Evolutionary conservation across 768 basidiomycete species (phyloP).

Genomic region (Tylopilus sp.): DNA sequence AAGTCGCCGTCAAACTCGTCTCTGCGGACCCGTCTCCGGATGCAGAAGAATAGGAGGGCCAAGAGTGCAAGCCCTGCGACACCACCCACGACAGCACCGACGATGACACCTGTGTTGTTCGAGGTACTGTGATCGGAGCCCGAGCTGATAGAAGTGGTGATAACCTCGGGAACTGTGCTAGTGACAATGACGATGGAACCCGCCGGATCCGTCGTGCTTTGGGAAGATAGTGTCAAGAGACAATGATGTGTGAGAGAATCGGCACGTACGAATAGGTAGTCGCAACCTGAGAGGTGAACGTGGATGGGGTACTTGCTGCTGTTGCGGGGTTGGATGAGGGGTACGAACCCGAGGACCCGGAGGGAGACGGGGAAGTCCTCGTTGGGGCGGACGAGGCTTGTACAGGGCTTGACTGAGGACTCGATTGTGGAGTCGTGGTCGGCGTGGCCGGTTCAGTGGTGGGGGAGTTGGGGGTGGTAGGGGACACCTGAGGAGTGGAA

Average conservation of each 20-base stretch:
- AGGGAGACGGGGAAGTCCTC: not conserved
- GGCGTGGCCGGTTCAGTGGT: not conserved
- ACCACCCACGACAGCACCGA: slow-evolving; percentile 54
- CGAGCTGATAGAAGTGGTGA: slow-evolving; percentile 13
- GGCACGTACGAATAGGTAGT: slow-evolving; percentile 20
- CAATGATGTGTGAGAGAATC: not conserved
- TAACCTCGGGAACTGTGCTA: slow-evolving; percentile 9
- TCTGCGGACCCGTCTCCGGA: slow-evolving; percentile 21
- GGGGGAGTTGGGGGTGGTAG: slow-evolving; percentile 1
- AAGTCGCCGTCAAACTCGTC: slow-evolving; percentile 51
- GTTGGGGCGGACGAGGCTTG: not conserved
- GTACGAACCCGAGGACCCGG: not conserved
- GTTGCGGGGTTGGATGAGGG: not conserved
- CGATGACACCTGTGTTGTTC: slow-evolving; percentile 39
- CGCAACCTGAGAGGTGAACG: slow-evolving; percentile 16
- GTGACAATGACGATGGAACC: slow-evolving; percentile 24
- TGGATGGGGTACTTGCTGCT: not conserved
- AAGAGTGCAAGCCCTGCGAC: slow-evolving; percentile 28
- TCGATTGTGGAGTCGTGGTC: not conserved
- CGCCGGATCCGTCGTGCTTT: slow-evolving; percentile 21
- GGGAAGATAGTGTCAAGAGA: not conserved
- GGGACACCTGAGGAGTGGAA: not conserved
- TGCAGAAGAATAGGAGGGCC: slow-evolving; percentile 28
- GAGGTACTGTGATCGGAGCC: not conserved
- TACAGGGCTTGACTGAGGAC: not conserved